Percentiles rank a stretch among this genome's conserved stretches.
These are phyloP conservation scores for Trichocladium uniseriatum DNA, from an alignment of 495 filamentous ascomycete genomes.

Conservation along the genomic window DNA sequence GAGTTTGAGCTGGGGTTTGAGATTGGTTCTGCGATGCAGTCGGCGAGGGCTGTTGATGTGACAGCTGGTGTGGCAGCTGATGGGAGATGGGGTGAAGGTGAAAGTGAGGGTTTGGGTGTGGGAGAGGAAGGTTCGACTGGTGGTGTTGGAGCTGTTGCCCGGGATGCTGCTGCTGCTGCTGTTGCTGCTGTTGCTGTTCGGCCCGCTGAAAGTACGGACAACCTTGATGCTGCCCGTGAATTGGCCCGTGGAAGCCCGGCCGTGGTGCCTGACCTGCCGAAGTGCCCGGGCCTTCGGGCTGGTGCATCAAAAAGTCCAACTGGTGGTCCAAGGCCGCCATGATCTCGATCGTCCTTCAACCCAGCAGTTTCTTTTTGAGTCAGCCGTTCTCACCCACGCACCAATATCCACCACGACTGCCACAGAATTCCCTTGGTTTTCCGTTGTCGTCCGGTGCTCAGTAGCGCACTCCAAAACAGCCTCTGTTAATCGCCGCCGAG, in stretches of 20 bases:
- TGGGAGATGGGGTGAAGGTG: constrained; percentile 2
- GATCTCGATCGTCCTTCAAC: no score
- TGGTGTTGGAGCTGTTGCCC: no score
- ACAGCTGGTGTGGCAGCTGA: neutral
- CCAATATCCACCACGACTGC: no score
- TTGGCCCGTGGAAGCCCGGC: neutral
- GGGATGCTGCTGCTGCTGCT: no score
- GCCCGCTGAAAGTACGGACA: constrained; percentile 13
- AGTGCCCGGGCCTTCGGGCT: constrained; percentile 1
- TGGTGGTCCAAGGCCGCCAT: constrained; percentile 14
- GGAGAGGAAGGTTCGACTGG: constrained; percentile 3
- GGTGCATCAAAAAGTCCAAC: constrained; percentile 19
- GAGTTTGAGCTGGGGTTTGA: no score
- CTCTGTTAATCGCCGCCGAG: no score
- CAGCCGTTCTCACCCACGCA: no score
- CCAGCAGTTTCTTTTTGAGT: no score
- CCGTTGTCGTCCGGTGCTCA: no score
- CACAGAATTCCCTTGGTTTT: no score
- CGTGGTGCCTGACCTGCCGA: neutral
- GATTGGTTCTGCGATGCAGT: neutral
- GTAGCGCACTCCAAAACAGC: no score
- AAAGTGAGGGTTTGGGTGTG: neutral
- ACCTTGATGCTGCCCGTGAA: neutral
- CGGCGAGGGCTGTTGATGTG: neutral
- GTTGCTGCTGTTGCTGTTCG: constrained; percentile 3